A percentile compares a stretch with the other conserved stretches of the same genome.
These are phyloP conservation scores for Erodium trifolium DNA, from an alignment of 441 rosid species.

Conservation along the genomic window DNA sequence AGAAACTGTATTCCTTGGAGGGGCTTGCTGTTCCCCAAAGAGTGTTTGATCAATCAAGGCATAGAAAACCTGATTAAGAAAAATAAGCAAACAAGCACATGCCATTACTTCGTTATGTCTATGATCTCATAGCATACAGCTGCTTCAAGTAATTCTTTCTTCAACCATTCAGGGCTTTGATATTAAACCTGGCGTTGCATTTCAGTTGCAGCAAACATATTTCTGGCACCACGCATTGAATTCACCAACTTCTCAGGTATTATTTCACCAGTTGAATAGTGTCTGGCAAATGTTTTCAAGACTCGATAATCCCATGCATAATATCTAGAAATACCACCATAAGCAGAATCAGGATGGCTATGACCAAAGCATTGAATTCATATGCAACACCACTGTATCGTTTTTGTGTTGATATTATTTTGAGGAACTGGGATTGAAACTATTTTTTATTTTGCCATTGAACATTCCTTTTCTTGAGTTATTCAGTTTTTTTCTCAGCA, in stretches of 20 bases:
- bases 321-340: constrained; percentile 43
- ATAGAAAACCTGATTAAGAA: constrained; percentile 47
- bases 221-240: constrained; percentile 74
- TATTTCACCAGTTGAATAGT: constrained; percentile 74
- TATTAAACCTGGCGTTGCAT: constrained; percentile 82
- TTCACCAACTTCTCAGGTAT: constrained; percentile 81
- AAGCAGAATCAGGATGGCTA: constrained; percentile 16
- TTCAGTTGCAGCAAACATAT: constrained; percentile 95
- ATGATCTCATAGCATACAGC: too few relatives aligned
- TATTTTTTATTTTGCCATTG: neutral
- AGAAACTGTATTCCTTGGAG: constrained; percentile 40
- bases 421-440: neutral
- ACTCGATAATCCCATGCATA: constrained; percentile 85
- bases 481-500: neutral
- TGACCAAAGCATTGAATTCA: constrained; percentile 3
- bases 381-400: neutral
- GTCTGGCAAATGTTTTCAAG: constrained; percentile 73
- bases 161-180: constrained; percentile 20
- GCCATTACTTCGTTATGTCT: neutral
- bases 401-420: neutral
- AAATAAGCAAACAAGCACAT: constrained; percentile 17
- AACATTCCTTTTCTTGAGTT: neutral
- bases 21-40: constrained; percentile 60
- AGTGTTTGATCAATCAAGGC: constrained; percentile 80
- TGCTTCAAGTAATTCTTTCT: constrained; percentile 12